These are phyloP conservation scores for Pythium sp. DNA, from an alignment of 352 stramenopile genomes.

Conservation along the genomic window DNA sequence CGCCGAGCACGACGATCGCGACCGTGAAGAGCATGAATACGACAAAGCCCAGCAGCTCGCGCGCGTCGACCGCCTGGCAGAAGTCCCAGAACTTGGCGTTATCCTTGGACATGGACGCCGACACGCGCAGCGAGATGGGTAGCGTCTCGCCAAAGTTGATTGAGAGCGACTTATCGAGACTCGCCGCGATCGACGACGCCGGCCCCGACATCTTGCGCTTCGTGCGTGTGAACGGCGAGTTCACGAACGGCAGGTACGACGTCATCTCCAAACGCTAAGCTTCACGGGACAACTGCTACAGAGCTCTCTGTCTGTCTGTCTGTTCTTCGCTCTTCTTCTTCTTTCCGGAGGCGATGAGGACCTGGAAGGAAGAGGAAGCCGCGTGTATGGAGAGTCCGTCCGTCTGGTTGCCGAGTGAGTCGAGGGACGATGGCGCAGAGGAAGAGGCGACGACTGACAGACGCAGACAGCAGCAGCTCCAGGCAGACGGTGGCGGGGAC, in stretches of 20 bases:
- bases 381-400: neutral
- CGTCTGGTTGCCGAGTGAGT: neutral
- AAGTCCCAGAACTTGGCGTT: constrained; percentile 25
- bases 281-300: neutral
- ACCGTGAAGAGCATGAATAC: constrained; percentile 45
- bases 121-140: constrained; percentile 13
- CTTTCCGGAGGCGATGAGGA: neutral
- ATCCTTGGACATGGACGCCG: constrained; percentile 3
- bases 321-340: neutral
- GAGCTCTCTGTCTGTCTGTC: neutral
- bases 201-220: constrained; percentile 68
- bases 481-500: neutral
- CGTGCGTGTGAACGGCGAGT: constrained; percentile 26
- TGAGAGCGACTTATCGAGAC: constrained; percentile 32
- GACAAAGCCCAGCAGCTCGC: constrained; percentile 42
- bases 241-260: constrained; percentile 23
- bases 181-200: constrained; percentile 27
- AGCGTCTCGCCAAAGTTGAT: constrained; percentile 18
- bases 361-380: neutral
- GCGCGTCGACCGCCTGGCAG: constrained; percentile 32
- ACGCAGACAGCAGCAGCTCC: neutral
- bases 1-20: constrained; percentile 36
- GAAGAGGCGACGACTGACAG: neutral
- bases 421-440: neutral
- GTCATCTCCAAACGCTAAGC: constrained; percentile 11